phyloP scores from a whole-genome alignment of 805 yeast genomes.

The Metschnikowia colocasiae region DNA sequence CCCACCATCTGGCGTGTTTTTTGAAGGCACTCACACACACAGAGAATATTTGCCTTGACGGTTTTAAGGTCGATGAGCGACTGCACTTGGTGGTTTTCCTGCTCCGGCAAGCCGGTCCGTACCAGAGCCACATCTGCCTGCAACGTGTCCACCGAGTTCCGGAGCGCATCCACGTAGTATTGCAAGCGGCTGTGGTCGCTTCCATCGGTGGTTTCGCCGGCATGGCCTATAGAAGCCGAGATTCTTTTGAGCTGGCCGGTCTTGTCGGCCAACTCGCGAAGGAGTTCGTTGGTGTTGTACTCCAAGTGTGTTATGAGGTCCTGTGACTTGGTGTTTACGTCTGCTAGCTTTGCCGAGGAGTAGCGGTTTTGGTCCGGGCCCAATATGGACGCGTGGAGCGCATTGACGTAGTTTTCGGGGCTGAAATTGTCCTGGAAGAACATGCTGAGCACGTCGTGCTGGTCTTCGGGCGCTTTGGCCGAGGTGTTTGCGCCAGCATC shows the following conservation, averaged over 20 bases:
- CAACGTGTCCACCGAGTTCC: conserved; percentile 54
- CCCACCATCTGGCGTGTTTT: conserved; percentile 18
- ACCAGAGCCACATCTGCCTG: conserved; percentile 24
- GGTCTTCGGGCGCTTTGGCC: background rate
- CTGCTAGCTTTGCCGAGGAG: conserved; percentile 33
- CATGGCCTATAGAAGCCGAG: conserved; percentile 44
- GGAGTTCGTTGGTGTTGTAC: conserved; percentile 56
- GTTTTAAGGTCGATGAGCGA: conserved; percentile 42
- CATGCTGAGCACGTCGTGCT: conserved; percentile 51
- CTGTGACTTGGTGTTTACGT: conserved; percentile 47
- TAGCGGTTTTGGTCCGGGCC: conserved; percentile 19
- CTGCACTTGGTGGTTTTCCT: conserved; percentile 18
- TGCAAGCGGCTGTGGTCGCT: conserved; percentile 54
- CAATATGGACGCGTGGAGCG: conserved; percentile 46
- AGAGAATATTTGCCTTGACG: conserved; percentile 43
- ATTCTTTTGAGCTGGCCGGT: conserved; percentile 47
- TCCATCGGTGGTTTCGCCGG: conserved; percentile 9
- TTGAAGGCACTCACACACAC: conserved; percentile 45
- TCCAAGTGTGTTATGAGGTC: conserved; percentile 57
- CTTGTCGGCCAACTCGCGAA: conserved; percentile 50
- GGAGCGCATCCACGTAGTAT: conserved; percentile 59
- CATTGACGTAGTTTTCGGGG: conserved; percentile 63
- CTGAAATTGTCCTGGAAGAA: conserved; percentile 66
- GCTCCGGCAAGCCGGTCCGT: conserved; percentile 3
- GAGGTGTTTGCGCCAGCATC: background rate